These are phyloP conservation scores for Penicillium sclerotiorum DNA, from an alignment of 2,329 filamentous ascomycete species.

Conservation along the genomic window DNA sequence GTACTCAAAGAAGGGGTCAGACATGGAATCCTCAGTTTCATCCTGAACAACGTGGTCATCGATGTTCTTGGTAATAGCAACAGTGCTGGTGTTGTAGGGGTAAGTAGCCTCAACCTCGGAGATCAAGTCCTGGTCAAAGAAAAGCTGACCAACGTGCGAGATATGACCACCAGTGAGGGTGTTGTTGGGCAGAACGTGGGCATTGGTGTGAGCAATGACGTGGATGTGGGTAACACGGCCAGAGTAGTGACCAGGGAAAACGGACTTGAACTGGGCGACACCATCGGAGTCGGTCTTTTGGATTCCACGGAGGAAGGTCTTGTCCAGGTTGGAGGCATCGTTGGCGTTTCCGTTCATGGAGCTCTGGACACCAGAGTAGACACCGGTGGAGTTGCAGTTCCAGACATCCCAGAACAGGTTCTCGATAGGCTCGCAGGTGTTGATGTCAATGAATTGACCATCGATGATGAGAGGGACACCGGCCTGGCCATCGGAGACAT, in stretches of 20 bases:
- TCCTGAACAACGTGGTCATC: not conserved
- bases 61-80: not conserved
- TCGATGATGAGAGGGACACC: constrained; percentile 44
- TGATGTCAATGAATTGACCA: constrained; percentile 42
- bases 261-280: constrained; percentile 43
- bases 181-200: constrained; percentile 31
- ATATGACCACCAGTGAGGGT: constrained; percentile 52
- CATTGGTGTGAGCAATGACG: constrained; percentile 33
- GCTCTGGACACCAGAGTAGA: constrained; percentile 38
- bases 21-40: constrained; percentile 3
- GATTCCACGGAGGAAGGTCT: constrained; percentile 52
- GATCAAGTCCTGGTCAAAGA: not conserved
- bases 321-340: constrained; percentile 51
- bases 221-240: constrained; percentile 38
- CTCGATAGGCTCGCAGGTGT: constrained; percentile 43
- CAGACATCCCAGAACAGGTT: constrained; percentile 42
- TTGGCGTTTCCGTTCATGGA: constrained; percentile 45
- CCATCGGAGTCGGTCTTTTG: constrained; percentile 46
- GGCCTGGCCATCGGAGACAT: constrained; percentile 38
- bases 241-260: constrained; percentile 51
- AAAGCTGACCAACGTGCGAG: constrained; percentile 55
- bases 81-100: not conserved
- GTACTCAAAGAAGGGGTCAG: constrained; percentile 6
- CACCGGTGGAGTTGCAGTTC: constrained; percentile 46
- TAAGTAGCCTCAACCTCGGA: not conserved